Base-by-base conservation (phyloP, 2,329 filamentous ascomycete genomes). In the Phialophora expanda region DNA sequence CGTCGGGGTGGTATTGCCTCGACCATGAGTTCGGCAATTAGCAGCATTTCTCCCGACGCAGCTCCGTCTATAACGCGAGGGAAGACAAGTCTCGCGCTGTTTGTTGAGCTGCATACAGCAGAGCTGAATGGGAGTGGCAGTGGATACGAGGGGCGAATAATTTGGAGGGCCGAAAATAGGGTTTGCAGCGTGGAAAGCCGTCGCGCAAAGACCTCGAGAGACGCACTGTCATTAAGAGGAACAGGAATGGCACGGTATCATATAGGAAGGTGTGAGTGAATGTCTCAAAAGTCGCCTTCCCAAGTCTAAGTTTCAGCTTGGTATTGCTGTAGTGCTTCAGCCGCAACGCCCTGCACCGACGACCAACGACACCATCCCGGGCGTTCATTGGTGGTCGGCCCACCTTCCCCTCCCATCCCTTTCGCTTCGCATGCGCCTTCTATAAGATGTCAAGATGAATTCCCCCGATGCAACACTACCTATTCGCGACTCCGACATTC, bases 391-490 rank as follows among this genome's bases (percentile, higher is more conserved):
- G 48, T 26, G 20, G 48, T 44, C 48, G 48, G 48, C 22, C 6
- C 20, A 51, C 48, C 48, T 51, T 51, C 48, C 48, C 17, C 20
- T 51, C 24, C 22, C 48, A 51, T 28, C n/a, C 2, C 20, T 12
- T 17, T 20, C 7, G 14, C 8, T 46, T 59, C 56, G 56, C 56
- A 28, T 59, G 30, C 24, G 46, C 56, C 56, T 59, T 46, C 56
- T 59, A 44, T 17, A 28, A 50, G 38, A 44, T 28, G 38, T 7
- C 5, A 44, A 44, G 38, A n/a, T 44, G 22, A 26, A 58, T 44
- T 2, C 38, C 24, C 12, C 41, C 56, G 32, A 34, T 48, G 56
- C 56, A 58, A 48, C 20, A 48, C 24, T 28, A 9, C 53, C 28
- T 38, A 48, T 53, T 24, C 34, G 58, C 30, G 44, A 32, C 17